Evolutionary conservation across 768 basidiomycete genomes (phyloP), one percentile per base, ranked within the genome.

Genomic region (Phylloporus arenicola): DNA sequence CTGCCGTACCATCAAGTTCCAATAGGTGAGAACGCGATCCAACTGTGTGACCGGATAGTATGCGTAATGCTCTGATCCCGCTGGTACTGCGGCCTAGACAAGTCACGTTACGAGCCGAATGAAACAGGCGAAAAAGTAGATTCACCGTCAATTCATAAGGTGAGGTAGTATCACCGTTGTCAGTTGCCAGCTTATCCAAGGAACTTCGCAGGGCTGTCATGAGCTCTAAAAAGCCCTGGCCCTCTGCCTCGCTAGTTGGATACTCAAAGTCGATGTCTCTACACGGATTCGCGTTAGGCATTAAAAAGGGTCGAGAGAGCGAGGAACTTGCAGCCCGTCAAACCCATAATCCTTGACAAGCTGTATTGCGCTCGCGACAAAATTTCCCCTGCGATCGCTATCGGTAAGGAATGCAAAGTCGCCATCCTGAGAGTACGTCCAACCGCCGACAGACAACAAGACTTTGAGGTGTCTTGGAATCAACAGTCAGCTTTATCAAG

Each of bases 181-280:
- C 64, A 1, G 65, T 47, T 12, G 79, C 79, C 17, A 87, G 74
- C 1, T 73, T 65, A 54, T 83, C 75, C 51, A 92, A 81, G 0
- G 79, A 85, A 10, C 73, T 66, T 29, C 90, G 77, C 13, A 88
- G 70, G 13, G 76, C 75, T 0, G 79, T 82, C 49, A 83, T 64
- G 16, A 92, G 78, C 50, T 78, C 72, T 16, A 86, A 80, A 47
- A 89, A 81, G 2, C 80, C 85, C 57, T 80, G 76, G 2, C 84
- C 86, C 57, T 84, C 79, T 0, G 66, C 76, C 3, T 73, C 63
- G 48, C 68, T 78, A 30, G 75, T 63, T 0, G 88, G 86, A 59
- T 84, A 91, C 67, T 92, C 89, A 65, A 83, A 91, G 66, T 92
- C 88, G 43, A 88, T 64, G 54, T 88, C 84, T 61, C 83, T 83